Conservation (phyloP, 1,139 yeast genomes). For the Taphrina sp. region DNA sequence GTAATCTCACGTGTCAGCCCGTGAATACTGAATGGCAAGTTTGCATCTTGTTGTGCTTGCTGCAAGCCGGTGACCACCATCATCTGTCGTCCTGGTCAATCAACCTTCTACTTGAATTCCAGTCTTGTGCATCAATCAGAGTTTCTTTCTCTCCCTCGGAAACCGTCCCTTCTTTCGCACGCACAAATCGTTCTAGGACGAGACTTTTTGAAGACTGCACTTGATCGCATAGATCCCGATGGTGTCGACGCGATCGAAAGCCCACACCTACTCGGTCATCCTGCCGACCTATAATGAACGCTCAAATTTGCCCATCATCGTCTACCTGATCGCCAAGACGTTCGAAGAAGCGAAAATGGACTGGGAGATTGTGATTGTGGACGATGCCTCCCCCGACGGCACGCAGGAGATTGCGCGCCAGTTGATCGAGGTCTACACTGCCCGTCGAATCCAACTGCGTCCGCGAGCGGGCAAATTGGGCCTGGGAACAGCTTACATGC, state of each 20-base stretch:
- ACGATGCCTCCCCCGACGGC: slow-evolving; percentile 80
- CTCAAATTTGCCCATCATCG: slow-evolving; percentile 67
- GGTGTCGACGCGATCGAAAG: slow-evolving; percentile 29
- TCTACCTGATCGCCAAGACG: slow-evolving; percentile 70
- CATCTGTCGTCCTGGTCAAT: no score
- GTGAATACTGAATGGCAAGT: no score
- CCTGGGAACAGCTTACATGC: slow-evolving; percentile 74
- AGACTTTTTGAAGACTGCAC: no score
- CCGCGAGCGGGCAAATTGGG: slow-evolving; percentile 80
- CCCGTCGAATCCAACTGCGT: slow-evolving; percentile 58
- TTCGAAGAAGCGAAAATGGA: slow-evolving; percentile 57
- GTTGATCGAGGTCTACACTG: slow-evolving; percentile 62
- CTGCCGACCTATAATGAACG: slow-evolving; percentile 79
- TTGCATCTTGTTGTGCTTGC: no score
- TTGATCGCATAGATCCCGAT: background rate
- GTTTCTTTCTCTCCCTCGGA: no score
- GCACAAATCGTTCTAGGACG: no score
- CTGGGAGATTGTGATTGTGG: slow-evolving; percentile 80
- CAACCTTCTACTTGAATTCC: no score
- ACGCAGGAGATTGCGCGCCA: slow-evolving; percentile 72
- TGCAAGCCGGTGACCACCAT: no score
- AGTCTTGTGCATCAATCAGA: no score
- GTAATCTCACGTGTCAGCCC: no score
- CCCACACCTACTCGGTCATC: slow-evolving; percentile 68
- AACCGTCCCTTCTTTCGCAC: no score